Base-by-base conservation (phyloP, 2,329 filamentous ascomycete species). In the Fonsecaea pugnacius region DNA sequence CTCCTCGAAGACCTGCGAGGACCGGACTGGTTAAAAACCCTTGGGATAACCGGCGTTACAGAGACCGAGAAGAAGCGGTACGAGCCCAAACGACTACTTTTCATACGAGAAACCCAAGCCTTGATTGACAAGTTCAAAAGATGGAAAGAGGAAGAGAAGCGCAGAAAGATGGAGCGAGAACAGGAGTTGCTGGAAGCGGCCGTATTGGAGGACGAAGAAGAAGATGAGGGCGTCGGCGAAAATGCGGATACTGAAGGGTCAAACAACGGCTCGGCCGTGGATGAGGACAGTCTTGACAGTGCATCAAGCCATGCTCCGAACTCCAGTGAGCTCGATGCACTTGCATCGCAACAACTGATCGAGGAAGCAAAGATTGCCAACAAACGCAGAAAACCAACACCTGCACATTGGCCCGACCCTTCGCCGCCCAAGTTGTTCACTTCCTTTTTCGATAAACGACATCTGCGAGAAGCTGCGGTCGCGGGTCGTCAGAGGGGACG, bases 71-170 rank as follows among this genome's bases (percentile, higher is more conserved):
- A 91, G 78, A 95, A 90, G 75, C 85, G 89, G 33, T 97, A 92
- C 76, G 92, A 96, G 76, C 88, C 90, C 2, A 95, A 95, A 66
- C 86, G 95, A 32, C 84, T 89, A 65, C 88, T 94, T 75, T 96
- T 97, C 74, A 89, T 97, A 71, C 85, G 84, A 62, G 92, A 96
- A 66, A 93, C 96, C 63, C 84, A 91, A 67, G 84, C 84, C 0
- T 88, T 98, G 33, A 83, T 98, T 21, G 87, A 91, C 67, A 98
- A 97, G 75, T 98, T 97, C 75, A 86, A 88, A 57, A 82, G 86
- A 60, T 98, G 93, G 93, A 92, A 89, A 67, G 85, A 93, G 66
- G 91, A 96, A 74, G 95, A 99, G 76, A 96, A 93, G 79, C 86
- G 89, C 50, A 83, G 91, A 65, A 92, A 92, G 76, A 78, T 87